Evolutionary conservation across 371 early-diverging fungal genomes (phyloP).

Genomic region (Umbelopsis sp.): DNA sequence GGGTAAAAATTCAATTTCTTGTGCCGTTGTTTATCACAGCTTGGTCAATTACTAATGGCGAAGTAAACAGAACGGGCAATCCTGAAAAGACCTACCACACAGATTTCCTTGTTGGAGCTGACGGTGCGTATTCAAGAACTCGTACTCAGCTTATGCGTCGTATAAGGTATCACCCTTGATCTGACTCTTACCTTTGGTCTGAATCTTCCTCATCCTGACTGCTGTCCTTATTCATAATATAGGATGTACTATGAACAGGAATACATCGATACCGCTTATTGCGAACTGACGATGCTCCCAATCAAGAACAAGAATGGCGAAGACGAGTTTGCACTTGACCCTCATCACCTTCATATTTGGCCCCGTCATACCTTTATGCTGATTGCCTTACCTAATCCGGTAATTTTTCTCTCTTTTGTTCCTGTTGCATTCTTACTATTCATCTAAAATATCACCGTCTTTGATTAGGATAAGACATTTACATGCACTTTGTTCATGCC

Average conservation of each 20-base stretch:
- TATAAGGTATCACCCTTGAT: slow-evolving; percentile 49
- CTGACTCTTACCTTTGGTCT: too few relatives aligned
- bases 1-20: slow-evolving; percentile 23
- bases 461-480: slow-evolving; percentile 80
- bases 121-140: slow-evolving; percentile 89
- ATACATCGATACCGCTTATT: slow-evolving; percentile 91
- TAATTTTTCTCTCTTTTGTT: slow-evolving; percentile 35
- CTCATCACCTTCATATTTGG: slow-evolving; percentile 97
- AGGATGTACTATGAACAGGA: slow-evolving; percentile 85
- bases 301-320: slow-evolving; percentile 45
- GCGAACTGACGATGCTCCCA: slow-evolving; percentile 86
- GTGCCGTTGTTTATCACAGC: background rate
- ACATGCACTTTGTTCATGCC: slow-evolving; percentile 98
- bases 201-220: too few relatives aligned
- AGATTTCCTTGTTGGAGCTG: slow-evolving; percentile 93
- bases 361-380: slow-evolving; percentile 94
- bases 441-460: background rate
- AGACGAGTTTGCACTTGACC: slow-evolving; percentile 80
- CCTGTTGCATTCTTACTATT: background rate
- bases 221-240: background rate
- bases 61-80: background rate
- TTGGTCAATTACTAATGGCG: slow-evolving; percentile 31
- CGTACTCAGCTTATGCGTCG: slow-evolving; percentile 78
- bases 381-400: slow-evolving; percentile 94
- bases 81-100: slow-evolving; percentile 38